Evolutionary conservation across 495 filamentous ascomycete species (phyloP).

Genomic region (Penicillium canescens): DNA sequence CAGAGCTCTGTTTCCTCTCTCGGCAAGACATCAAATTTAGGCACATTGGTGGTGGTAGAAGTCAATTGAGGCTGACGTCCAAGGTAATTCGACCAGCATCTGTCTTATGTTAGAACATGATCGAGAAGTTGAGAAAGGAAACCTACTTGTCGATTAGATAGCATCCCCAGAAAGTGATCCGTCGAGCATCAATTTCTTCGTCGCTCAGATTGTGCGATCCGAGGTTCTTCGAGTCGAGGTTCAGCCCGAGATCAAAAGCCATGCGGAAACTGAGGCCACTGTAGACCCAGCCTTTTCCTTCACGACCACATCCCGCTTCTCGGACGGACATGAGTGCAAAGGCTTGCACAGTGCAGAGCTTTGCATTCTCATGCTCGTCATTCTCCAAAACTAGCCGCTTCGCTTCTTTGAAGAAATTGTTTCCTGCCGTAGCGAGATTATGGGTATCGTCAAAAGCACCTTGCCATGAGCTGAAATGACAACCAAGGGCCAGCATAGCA

Average conservation of each 20-base stretch:
- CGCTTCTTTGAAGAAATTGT: slow-evolving; percentile 96
- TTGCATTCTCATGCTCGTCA: slow-evolving; percentile 89
- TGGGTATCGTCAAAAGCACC: slow-evolving; percentile 67
- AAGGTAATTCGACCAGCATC: slow-evolving; percentile 97
- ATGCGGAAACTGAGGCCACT: slow-evolving; percentile 99
- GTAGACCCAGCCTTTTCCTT: slow-evolving; percentile 97
- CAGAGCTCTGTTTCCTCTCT: slow-evolving; percentile 81
- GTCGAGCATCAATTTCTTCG: slow-evolving; percentile 81
- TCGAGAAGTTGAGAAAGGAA: not conserved
- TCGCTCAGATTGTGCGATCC: slow-evolving; percentile 66
- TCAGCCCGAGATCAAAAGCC: slow-evolving; percentile 91
- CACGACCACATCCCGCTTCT: slow-evolving; percentile 92
- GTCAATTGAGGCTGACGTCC: slow-evolving; percentile 88
- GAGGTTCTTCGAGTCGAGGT: slow-evolving; percentile 74
- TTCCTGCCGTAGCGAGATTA: slow-evolving; percentile 84
- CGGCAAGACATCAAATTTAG: slow-evolving; percentile 90
- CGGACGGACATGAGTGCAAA: slow-evolving; percentile 94
- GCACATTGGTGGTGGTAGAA: slow-evolving; percentile 72
- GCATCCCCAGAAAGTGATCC: slow-evolving; percentile 98
- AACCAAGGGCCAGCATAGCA: slow-evolving; percentile 93
- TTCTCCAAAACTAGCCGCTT: slow-evolving; percentile 87
- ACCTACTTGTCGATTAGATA: slow-evolving; percentile 91
- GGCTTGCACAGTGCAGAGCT: slow-evolving; percentile 92
- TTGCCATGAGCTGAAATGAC: slow-evolving; percentile 83
- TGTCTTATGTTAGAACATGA: slow-evolving; percentile 29